Percentiles rank a stretch among this genome's conserved stretches.
Conservation (phyloP, 305 asterid species). For the Rubia balearica region DNA sequence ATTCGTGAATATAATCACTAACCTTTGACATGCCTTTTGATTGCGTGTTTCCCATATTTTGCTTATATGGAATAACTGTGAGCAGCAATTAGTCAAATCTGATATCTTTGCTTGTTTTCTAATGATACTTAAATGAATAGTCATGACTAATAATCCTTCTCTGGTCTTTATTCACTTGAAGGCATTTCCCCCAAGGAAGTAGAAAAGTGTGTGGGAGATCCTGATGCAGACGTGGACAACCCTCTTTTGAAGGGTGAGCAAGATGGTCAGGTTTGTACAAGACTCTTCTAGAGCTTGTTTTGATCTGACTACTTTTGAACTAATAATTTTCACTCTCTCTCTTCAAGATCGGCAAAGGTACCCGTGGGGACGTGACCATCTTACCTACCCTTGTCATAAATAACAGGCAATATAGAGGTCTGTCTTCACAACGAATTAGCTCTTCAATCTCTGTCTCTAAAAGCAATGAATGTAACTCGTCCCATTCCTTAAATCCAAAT, state of each 20-base stretch:
- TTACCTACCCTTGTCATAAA: conserved; percentile 91
- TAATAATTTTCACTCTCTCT: conserved; percentile 12
- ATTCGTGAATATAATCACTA: not conserved
- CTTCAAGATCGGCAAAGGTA: conserved; percentile 79
- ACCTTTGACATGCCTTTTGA: not conserved
- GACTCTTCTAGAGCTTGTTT: not conserved
- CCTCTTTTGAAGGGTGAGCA: conserved; percentile 85
- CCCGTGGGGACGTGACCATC: conserved; percentile 94
- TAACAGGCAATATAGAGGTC: conserved; percentile 93
- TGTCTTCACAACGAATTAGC: conserved; percentile 6
- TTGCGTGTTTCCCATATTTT: not conserved
- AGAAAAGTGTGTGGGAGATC: conserved; percentile 82
- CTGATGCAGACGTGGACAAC: conserved; percentile 80
- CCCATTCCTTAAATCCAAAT: not conserved
- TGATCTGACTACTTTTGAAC: conserved; percentile 16
- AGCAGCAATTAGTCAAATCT: not conserved
- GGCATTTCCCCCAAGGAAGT: conserved; percentile 75
- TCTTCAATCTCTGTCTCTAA: not conserved
- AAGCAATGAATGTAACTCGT: not conserved
- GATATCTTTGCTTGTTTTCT: not conserved
- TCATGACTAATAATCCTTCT: not conserved
- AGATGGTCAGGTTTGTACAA: conserved; percentile 64
- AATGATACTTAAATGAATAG: not conserved
- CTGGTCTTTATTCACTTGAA: conserved; percentile 21
- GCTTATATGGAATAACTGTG: not conserved